A percentile compares a stretch with the other conserved stretches of the same genome.
Conservation (phyloP, 2,329 filamentous ascomycete genomes). For the Pseudonectria foliicola region DNA sequence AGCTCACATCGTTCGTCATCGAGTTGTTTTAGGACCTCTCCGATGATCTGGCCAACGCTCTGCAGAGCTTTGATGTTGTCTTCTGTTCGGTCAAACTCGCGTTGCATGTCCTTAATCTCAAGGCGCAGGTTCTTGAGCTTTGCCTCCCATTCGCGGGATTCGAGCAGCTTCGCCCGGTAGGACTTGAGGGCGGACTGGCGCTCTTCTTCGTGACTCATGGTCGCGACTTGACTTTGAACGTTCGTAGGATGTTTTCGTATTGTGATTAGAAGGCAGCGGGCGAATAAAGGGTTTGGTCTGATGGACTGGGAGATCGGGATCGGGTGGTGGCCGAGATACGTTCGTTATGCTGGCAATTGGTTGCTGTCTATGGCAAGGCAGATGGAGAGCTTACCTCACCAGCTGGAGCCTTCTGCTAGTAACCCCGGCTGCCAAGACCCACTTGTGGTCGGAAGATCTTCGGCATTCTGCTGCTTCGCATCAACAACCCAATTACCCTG, state of each 20-base stretch:
- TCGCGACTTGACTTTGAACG: conserved; percentile 9
- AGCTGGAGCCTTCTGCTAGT: conserved; percentile 30
- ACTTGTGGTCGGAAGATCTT: conserved; percentile 25
- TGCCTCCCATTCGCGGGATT: conserved; percentile 97
- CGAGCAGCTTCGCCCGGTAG: conserved; percentile 76
- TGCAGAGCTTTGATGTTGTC: conserved; percentile 99
- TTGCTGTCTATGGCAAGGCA: conserved; percentile 6
- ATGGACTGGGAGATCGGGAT: conserved; percentile 11
- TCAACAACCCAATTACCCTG: too few species aligned
- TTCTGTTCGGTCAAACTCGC: conserved; percentile 93
- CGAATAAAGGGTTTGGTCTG: conserved; percentile 6
- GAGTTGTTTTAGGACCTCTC: conserved; percentile 96
- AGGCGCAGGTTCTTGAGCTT: conserved; percentile 91
- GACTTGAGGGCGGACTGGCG: conserved; percentile 65
- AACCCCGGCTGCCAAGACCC: conserved; percentile 11
- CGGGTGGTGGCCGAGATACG: conserved; percentile 6
- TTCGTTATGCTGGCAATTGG: conserved; percentile 7
- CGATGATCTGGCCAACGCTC: conserved; percentile 98
- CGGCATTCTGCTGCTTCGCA: conserved; percentile 13
- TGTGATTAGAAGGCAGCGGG: conserved; percentile 1
- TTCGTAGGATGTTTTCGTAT: conserved; percentile 1
- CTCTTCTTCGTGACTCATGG: conserved; percentile 50
- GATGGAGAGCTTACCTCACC: conserved; percentile 35
- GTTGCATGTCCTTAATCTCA: conserved; percentile 92
- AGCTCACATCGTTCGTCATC: conserved; percentile 93